Evolutionary conservation across 2,329 filamentous ascomycete species (phyloP).

Genomic region (Fusarium duplospermum): DNA sequence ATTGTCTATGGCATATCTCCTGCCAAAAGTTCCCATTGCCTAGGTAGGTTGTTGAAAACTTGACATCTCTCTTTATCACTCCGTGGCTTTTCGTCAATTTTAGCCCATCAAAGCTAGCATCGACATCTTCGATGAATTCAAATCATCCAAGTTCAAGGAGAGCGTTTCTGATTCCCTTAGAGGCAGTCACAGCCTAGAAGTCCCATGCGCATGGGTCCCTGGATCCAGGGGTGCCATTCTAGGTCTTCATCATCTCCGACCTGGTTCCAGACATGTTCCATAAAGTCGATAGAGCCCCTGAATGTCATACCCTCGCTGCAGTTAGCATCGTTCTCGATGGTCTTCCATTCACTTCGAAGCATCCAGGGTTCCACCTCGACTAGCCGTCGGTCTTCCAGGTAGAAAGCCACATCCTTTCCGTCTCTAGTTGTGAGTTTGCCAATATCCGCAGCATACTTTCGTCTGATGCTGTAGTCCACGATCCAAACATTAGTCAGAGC

Average conservation of each 20-base stretch:
- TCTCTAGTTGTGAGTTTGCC: neutral
- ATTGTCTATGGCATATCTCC: neutral
- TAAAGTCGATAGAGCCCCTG: neutral
- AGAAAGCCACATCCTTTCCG: neutral
- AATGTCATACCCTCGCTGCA: neutral
- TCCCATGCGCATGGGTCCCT: neutral
- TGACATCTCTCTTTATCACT: neutral
- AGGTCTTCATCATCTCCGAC: neutral
- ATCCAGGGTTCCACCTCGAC: neutral
- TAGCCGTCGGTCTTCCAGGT: neutral
- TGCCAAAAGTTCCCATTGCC: neutral
- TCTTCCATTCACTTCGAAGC: neutral
- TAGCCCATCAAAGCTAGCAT: neutral
- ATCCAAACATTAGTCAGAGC: neutral
- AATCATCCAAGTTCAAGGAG: too few relatives aligned
- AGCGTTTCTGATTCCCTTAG: neutral
- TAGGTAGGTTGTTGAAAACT: neutral
- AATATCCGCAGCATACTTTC: neutral
- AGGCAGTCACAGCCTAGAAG: neutral
- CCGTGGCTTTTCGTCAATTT: neutral
- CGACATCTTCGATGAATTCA: neutral
- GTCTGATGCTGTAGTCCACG: neutral
- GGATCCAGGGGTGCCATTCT: neutral
- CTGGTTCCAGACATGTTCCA: neutral
- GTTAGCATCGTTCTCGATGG: neutral